Base-by-base conservation (phyloP, 768 basidiomycete species). In the Wakefieldia striispora region DNA sequence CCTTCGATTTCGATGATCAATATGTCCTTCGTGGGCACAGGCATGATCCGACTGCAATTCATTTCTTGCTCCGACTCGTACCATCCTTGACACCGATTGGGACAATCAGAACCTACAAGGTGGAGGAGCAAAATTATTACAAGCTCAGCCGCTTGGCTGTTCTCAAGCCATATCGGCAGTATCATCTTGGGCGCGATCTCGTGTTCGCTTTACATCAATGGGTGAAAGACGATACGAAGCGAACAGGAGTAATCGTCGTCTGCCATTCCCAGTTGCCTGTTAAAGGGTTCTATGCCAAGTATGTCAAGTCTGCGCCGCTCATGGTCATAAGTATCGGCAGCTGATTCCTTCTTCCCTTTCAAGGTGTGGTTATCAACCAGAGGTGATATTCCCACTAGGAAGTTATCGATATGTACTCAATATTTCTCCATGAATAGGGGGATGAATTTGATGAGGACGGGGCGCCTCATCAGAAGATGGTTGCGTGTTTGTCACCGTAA, bases 401-500 rank as follows among this genome's bases (percentile, higher is more conserved):
- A 53, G 49, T 52, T 51, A 61, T 63, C 56, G 49, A 62, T 62
- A 31, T 49, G 50, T 47, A 43, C 54, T 61, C 63, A 64, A 33
- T 14, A 14, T 33, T 47, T 54, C 41, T 58, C 52, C 54, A 45
- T 50, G 41, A 54, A 39, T 67, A 90, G 84, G 86, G 84, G 54
- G 76, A 77, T 21, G 78, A 81, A 65, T 90, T 88, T 71, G 86
- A 87, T 68, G 88, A 84, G 70, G 91, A 87, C 49, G 90, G 89
- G 27, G 89, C 80, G 61, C 89, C 87, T 50, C 90, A 93, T 77
- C 89, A 91, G 65, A 84, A 81, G 70, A 89, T 92, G 89, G 75
- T 84, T 52, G 69, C 77, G 57, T 73, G 70, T 54, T 66, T 88
- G 58, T 74, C 77, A 51, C 68, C 71, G 64, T 65, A 67, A 43